Percentiles rank a stretch among this genome's conserved stretches.
phyloP scores from a whole-genome alignment of 2,329 filamentous ascomycete genomes.

The Golovinomyces cichoracearum region DNA sequence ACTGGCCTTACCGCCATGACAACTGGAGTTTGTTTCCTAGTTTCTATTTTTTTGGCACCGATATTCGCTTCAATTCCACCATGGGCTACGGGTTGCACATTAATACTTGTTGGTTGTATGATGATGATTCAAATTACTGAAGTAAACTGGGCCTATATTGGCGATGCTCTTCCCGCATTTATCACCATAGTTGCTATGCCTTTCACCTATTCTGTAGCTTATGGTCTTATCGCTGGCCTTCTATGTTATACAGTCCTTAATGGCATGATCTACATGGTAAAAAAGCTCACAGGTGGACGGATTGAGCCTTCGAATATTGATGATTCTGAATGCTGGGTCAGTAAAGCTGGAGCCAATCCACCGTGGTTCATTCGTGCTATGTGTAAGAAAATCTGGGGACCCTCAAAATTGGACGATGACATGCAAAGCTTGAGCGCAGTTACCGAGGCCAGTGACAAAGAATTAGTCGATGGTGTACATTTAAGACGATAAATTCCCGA shows the following conservation, averaged over 20 bases:
- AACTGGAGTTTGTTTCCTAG: slow-evolving; percentile 42
- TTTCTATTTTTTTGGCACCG: slow-evolving; percentile 49
- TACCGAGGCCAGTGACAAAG: slow-evolving; percentile 8
- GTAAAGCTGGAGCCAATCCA: slow-evolving; percentile 23
- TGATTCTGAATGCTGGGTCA: slow-evolving; percentile 29
- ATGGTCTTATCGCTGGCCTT: slow-evolving; percentile 44
- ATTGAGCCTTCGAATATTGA: slow-evolving; percentile 27
- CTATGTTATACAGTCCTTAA: slow-evolving; percentile 29
- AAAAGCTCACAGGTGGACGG: slow-evolving; percentile 21
- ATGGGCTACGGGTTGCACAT: slow-evolving; percentile 50
- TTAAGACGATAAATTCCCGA: background rate
- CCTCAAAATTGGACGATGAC: background rate
- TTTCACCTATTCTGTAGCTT: slow-evolving; percentile 54
- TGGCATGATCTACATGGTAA: slow-evolving; percentile 24
- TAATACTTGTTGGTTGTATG: slow-evolving; percentile 48
- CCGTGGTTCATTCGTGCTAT: slow-evolving; percentile 24
- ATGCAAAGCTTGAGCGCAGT: slow-evolving; percentile 3
- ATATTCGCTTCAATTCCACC: slow-evolving; percentile 54
- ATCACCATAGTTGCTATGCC: slow-evolving; percentile 51
- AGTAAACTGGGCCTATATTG: slow-evolving; percentile 54
- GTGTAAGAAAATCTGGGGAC: slow-evolving; percentile 9
- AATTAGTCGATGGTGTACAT: slow-evolving; percentile 6
- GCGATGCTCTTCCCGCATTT: slow-evolving; percentile 51
- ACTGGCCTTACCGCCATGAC: slow-evolving; percentile 47
- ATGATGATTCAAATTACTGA: slow-evolving; percentile 53